Evolutionary conservation across 495 filamentous ascomycete genomes (phyloP), one percentile per base, ranked within the genome.

Genomic region (Aspergillus conjunctus): DNA sequence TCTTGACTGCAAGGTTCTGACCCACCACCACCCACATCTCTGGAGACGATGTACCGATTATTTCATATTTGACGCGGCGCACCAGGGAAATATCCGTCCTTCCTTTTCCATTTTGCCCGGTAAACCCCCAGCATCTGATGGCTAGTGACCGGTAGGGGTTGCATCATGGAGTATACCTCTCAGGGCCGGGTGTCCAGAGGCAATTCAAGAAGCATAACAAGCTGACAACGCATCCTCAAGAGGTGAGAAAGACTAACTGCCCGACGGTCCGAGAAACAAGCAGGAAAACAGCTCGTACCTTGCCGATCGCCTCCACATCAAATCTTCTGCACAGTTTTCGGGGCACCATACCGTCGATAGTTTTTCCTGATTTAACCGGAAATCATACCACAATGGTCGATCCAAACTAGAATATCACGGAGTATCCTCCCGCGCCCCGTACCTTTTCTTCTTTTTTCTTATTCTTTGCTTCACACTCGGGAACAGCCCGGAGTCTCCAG

Each of bases 261-360:
- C 44, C 31, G 34, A 46, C 14, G 31, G 30, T 50, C 58, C 18
- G 58, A 56, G 18, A n/a, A 46, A 54, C 6, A 31, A 22, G 44
- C 34, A 48, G 26, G 45, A 7, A 57, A 34, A 22, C 31, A 60
- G 46, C 18, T 46, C 22, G 61, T 59, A 48, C 60, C 60, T 64
- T 63, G 54, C 57, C 56, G 66, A 68, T 68, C 66, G 45, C 61
- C 65, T 61, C 66, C 66, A 11, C 8, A 60, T 65, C 45, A 9
- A 60, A 21, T 30, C 6, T 32, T 59, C 30, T 50, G 7, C 51
- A 33, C 51, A 33, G 33, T 10, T 50, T 54, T 32, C 41, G 20
- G 41, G 34, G 22, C 20, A 26, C 18, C 22, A 33, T 5, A 52
- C 26, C 5, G 26, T 26, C 26, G 2, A 2, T 26, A 26, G 2